Evolutionary conservation across 805 yeast genomes (phyloP).

Genomic region (Yarrowia sp.): DNA sequence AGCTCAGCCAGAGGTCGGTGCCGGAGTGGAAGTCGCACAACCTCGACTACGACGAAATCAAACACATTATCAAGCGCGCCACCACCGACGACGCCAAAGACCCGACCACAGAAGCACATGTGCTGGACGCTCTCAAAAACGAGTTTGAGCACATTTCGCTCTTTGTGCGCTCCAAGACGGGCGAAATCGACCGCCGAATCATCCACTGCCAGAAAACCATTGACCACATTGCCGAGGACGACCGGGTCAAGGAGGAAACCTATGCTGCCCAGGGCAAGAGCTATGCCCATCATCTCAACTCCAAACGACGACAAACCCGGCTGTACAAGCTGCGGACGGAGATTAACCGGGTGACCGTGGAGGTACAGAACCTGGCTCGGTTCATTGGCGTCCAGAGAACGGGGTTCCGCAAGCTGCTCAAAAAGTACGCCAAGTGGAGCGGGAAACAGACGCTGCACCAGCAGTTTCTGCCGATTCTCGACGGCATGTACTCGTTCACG

Average conservation of each 20-base stretch:
- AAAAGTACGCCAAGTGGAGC: conserved; percentile 63
- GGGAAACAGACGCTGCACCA: conserved; percentile 48
- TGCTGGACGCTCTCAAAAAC: conserved; percentile 57
- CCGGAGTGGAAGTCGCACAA: conserved; percentile 89
- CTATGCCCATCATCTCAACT: conserved; percentile 21
- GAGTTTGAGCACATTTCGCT: conserved; percentile 66
- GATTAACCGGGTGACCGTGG: conserved; percentile 56
- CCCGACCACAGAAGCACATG: conserved; percentile 41
- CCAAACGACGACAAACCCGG: conserved; percentile 43
- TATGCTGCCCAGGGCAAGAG: conserved; percentile 10
- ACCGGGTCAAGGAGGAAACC: conserved; percentile 26
- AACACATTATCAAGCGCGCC: conserved; percentile 65
- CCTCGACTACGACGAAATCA: conserved; percentile 80
- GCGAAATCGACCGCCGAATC: conserved; percentile 67
- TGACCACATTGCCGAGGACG: conserved; percentile 47
- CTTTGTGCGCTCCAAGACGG: conserved; percentile 70
- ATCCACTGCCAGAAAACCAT: conserved; percentile 53
- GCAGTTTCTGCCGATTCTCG: conserved; percentile 49
- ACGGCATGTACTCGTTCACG: conserved; percentile 63
- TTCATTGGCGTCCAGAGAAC: conserved; percentile 76
- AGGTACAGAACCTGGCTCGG: conserved; percentile 70
- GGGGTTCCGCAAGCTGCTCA: conserved; percentile 72
- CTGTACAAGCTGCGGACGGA: conserved; percentile 50
- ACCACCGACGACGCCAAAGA: conserved; percentile 51
- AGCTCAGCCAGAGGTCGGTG: conserved; percentile 73